phyloP scores from a whole-genome alignment of 441 rosid species.

The Erysimum cheiri region DNA sequence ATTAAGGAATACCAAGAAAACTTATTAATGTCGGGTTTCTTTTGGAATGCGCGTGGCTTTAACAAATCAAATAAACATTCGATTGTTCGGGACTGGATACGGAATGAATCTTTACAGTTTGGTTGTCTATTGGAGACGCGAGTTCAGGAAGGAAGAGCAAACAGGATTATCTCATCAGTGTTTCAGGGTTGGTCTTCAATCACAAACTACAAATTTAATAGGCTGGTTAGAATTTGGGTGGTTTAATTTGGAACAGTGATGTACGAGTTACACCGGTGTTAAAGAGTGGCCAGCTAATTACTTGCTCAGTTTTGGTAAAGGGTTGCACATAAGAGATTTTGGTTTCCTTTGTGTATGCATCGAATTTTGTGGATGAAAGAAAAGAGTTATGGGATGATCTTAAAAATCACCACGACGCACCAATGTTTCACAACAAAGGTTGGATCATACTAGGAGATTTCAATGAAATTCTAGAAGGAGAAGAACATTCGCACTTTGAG shows the following conservation, averaged over 20 bases:
- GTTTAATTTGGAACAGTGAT: background rate
- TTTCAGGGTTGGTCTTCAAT: background rate
- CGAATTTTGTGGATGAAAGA: background rate
- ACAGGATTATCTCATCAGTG: background rate
- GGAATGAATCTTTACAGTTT: background rate
- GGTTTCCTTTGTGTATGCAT: background rate
- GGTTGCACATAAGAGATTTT: background rate
- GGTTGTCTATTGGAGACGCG: background rate
- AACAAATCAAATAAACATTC: too few relatives aligned
- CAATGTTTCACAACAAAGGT: background rate
- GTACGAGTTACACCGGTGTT: too few relatives aligned
- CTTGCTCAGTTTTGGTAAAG: background rate
- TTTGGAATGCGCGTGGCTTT: background rate
- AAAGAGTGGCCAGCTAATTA: background rate
- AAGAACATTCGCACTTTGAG: background rate
- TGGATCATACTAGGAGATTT: background rate
- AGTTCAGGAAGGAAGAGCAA: background rate
- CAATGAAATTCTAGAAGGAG: background rate
- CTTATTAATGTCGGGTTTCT: background rate
- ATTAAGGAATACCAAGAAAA: too few relatives aligned
- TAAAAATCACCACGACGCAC: background rate
- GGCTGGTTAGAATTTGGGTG: background rate
- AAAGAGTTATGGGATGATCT: background rate
- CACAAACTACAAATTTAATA: background rate
- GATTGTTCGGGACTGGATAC: background rate